phyloP scores from a whole-genome alignment of 2,329 filamentous ascomycete species.

The Talaromyces sp. region DNA sequence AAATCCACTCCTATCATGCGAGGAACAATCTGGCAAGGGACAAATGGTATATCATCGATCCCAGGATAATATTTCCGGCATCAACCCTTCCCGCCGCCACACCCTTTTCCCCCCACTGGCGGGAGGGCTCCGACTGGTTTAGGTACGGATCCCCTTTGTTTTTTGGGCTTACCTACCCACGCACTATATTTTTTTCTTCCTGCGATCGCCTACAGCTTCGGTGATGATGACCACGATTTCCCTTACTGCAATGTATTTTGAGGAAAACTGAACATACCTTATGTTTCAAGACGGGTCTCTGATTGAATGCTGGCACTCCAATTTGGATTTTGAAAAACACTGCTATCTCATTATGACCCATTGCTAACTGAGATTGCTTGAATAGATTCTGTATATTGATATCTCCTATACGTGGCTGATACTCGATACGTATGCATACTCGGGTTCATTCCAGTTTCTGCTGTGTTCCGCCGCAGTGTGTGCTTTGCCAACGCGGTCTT shows the following conservation, averaged over 20 bases:
- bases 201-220: slow-evolving; percentile 6
- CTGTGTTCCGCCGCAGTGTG: too few species aligned
- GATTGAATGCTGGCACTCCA: slow-evolving; percentile 2
- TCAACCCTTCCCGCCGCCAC: slow-evolving; percentile 1
- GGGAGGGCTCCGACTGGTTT: slow-evolving; percentile 13
- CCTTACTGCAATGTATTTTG: slow-evolving; percentile 15
- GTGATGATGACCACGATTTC: slow-evolving; percentile 21
- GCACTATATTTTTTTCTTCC: too few species aligned
- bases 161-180: neutral
- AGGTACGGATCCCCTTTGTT: slow-evolving; percentile 13
- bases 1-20: neutral
- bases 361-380: neutral
- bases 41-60: neutral
- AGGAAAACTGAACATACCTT: slow-evolving; percentile 22
- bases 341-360: neutral
- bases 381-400: neutral
- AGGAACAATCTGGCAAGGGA: neutral
- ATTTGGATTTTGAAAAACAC: neutral
- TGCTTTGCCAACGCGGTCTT: too few species aligned
- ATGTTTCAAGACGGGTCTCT: slow-evolving; percentile 32
- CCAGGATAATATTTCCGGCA: slow-evolving; percentile 2
- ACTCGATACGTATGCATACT: too few species aligned
- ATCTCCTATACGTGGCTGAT: too few species aligned
- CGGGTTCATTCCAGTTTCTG: too few species aligned
- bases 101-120: slow-evolving; percentile 7